Evolutionary conservation across 495 filamentous ascomycete genomes (phyloP).

Genomic region (Xylaria flabelliformis): DNA sequence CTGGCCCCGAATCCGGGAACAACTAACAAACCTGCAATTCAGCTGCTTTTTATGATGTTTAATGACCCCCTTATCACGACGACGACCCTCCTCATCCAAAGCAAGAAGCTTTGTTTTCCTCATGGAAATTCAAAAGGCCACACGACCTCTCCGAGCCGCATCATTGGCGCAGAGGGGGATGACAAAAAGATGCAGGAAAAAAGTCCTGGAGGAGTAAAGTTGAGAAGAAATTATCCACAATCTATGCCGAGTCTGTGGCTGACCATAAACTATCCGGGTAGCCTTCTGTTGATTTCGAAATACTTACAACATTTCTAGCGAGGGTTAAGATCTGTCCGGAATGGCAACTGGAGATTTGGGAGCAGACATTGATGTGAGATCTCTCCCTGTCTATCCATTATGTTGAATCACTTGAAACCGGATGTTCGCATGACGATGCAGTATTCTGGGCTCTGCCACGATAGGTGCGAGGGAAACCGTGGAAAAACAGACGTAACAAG

Average conservation of each 20-base stretch:
- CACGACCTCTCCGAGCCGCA: neutral
- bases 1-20: neutral
- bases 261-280: neutral
- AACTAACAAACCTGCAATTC: neutral
- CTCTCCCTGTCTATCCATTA: constrained; percentile 19
- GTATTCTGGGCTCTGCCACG: constrained; percentile 6
- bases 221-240: constrained; percentile 1
- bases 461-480: constrained; percentile 3
- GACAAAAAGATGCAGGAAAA: neutral
- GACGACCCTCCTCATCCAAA: neutral
- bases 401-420: constrained; percentile 11
- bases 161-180: neutral
- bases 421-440: constrained; percentile 16
- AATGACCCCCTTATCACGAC: neutral
- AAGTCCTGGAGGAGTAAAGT: neutral
- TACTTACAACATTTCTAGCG: constrained; percentile 12
- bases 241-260: neutral
- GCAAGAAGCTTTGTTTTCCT: neutral
- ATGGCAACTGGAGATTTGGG: neutral
- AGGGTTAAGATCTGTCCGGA: constrained; percentile 8
- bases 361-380: constrained; percentile 6
- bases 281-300: constrained; percentile 7
- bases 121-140: neutral
- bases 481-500: constrained; percentile 22
- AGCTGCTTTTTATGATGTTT: neutral